These are phyloP conservation scores for Colletotrichum aenigma DNA, from an alignment of 2,329 filamentous ascomycete species.

Conservation along the genomic window DNA sequence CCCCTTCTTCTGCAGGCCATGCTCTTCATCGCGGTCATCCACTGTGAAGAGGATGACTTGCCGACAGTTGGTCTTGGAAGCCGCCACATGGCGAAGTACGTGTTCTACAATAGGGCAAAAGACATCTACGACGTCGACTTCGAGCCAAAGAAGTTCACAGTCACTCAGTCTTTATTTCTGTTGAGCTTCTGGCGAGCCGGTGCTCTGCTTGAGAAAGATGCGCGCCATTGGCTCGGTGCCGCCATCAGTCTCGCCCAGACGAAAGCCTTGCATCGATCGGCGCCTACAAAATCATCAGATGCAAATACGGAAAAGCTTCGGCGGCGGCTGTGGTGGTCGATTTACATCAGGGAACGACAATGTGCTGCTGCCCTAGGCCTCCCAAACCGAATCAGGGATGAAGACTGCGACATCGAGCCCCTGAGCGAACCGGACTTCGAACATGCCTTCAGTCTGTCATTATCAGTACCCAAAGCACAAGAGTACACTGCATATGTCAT, in stretches of 20 bases:
- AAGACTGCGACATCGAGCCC: slow-evolving; percentile 45
- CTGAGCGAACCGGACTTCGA: background rate
- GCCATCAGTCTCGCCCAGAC: slow-evolving; percentile 57
- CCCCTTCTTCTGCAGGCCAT: background rate
- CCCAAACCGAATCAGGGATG: slow-evolving; percentile 50
- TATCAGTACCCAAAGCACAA: background rate
- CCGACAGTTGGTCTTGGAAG: background rate
- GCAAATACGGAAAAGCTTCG: slow-evolving; percentile 37
- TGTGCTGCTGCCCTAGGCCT: slow-evolving; percentile 48
- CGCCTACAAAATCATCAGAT: slow-evolving; percentile 7
- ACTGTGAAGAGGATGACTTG: background rate
- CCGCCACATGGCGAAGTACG: background rate
- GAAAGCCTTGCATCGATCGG: slow-evolving; percentile 43
- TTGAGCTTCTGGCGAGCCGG: slow-evolving; percentile 44
- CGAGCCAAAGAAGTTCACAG: background rate
- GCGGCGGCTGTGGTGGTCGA: slow-evolving; percentile 57
- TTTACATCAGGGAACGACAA: slow-evolving; percentile 55
- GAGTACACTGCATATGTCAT: background rate
- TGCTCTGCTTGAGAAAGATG: slow-evolving; percentile 49
- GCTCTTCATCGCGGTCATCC: background rate
- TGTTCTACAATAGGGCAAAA: background rate
- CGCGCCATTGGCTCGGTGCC: slow-evolving; percentile 52
- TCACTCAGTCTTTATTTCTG: background rate
- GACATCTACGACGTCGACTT: background rate
- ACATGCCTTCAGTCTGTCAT: background rate